A percentile compares a stretch with the other conserved stretches of the same genome.
Conservation (phyloP, 2,329 filamentous ascomycete genomes). For the Didymella sp. region DNA sequence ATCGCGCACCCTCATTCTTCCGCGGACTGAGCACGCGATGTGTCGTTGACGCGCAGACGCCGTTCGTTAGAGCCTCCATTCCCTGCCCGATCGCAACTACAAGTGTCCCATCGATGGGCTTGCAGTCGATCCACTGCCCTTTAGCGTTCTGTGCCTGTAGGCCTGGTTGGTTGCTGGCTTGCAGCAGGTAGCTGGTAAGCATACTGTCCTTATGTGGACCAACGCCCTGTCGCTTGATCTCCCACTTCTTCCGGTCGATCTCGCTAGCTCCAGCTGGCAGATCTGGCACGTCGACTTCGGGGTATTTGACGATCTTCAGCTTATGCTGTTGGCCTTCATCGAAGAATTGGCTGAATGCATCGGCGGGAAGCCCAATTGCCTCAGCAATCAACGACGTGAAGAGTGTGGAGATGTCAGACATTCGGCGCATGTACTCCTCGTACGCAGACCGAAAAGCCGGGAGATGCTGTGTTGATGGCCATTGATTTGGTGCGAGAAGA, state of each 20-base stretch:
- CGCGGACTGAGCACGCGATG: slow-evolving; percentile 80
- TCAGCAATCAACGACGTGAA: slow-evolving; percentile 86
- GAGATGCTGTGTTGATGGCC: slow-evolving; percentile 70
- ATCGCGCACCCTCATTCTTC: slow-evolving; percentile 73
- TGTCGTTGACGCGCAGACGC: slow-evolving; percentile 81
- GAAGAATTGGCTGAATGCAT: slow-evolving; percentile 81
- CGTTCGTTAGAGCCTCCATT: slow-evolving; percentile 82
- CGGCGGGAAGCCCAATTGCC: slow-evolving; percentile 72
- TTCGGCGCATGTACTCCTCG: slow-evolving; percentile 76
- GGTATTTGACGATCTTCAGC: slow-evolving; percentile 88
- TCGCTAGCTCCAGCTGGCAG: slow-evolving; percentile 37
- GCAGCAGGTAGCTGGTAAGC: slow-evolving; percentile 81
- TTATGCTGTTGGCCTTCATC: slow-evolving; percentile 78
- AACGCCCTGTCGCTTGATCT: slow-evolving; percentile 66
- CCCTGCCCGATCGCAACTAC: slow-evolving; percentile 90
- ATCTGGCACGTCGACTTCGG: slow-evolving; percentile 61
- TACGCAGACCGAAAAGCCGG: slow-evolving; percentile 73
- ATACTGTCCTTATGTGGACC: slow-evolving; percentile 87
- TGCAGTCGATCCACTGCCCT: slow-evolving; percentile 83
- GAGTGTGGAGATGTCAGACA: slow-evolving; percentile 73
- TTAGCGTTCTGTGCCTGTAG: slow-evolving; percentile 82
- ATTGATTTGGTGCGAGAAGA: slow-evolving; percentile 78
- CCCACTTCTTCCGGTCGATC: slow-evolving; percentile 53
- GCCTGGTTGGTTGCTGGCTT: slow-evolving; percentile 76
- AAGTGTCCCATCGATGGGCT: slow-evolving; percentile 76